Evolutionary conservation across 2,329 filamentous ascomycete genomes (phyloP).

Genomic region (Aspergillus puulaauensis): DNA sequence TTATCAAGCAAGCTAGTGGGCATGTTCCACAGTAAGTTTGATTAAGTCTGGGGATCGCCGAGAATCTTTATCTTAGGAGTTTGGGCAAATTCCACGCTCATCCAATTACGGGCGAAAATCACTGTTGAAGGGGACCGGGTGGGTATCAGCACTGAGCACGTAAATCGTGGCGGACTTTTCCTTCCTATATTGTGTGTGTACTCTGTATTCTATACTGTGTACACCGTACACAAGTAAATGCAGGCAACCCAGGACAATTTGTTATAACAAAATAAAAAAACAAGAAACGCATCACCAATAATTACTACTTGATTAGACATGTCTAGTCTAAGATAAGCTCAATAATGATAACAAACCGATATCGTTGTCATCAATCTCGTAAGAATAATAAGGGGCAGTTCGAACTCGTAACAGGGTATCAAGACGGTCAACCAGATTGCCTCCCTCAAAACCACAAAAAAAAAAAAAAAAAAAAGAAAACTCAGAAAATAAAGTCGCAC

Average conservation of each 20-base stretch:
- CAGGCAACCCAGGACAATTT: not conserved
- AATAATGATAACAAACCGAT: not conserved
- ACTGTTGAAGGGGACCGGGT: too few species aligned
- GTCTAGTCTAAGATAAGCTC: not conserved
- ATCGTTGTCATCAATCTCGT: not conserved
- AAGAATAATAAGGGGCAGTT: not conserved
- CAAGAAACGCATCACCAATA: not conserved
- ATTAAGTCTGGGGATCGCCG: not conserved
- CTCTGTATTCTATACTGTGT: too few species aligned
- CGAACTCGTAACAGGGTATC: constrained; percentile 9
- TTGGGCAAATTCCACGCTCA: not conserved
- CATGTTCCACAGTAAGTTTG: not conserved
- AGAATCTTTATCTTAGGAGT: not conserved
- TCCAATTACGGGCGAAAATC: too few species aligned
- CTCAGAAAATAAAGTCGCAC: not conserved
- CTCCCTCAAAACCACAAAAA: not conserved
- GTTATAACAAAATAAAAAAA: not conserved
- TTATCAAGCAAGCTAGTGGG: not conserved
- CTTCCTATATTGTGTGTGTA: too few species aligned
- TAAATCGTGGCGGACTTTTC: too few species aligned
- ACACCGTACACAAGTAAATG: not conserved
- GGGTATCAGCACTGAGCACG: too few species aligned
- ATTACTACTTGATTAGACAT: not conserved
- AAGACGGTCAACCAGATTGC: constrained; percentile 7
- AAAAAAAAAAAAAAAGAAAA: not conserved